These are phyloP conservation scores for Turnera subulata DNA, from an alignment of 345 rosid genomes.

Conservation along the genomic window DNA sequence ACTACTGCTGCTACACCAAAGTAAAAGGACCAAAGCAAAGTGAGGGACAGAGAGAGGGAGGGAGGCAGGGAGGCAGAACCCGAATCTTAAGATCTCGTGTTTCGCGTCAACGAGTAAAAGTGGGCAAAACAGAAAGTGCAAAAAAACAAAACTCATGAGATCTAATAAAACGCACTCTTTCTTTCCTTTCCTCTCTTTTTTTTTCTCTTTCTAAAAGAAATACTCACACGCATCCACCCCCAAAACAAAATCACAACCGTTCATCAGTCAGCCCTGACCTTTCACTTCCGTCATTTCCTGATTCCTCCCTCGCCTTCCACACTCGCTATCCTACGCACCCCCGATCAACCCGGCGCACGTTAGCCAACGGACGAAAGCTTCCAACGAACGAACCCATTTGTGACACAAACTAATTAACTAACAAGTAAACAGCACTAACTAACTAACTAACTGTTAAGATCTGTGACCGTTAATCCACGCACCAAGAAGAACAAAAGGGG, in stretches of 20 bases:
- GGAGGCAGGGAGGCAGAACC: background rate
- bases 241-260: slow-evolving; percentile 12
- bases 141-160: background rate
- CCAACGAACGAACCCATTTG: no score
- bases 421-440: no score
- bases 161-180: background rate
- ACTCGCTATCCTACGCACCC: slow-evolving; percentile 8
- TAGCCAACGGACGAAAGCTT: background rate
- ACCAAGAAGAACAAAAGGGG: no score
- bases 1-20: no score
- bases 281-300: background rate
- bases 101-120: slow-evolving; percentile 12
- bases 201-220: no score
- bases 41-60: no score
- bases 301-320: background rate
- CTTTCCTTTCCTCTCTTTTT: no score
- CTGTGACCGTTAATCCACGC: no score
- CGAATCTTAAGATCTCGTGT: slow-evolving; percentile 28
- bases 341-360: slow-evolving; percentile 14
- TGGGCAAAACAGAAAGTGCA: background rate
- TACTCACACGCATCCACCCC: background rate
- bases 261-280: slow-evolving; percentile 10
- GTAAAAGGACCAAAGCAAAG: background rate
- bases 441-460: no score
- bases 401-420: no score